phyloP scores from a whole-genome alignment of 805 yeast species.

The Kodamaea hsintzibuensis region DNA sequence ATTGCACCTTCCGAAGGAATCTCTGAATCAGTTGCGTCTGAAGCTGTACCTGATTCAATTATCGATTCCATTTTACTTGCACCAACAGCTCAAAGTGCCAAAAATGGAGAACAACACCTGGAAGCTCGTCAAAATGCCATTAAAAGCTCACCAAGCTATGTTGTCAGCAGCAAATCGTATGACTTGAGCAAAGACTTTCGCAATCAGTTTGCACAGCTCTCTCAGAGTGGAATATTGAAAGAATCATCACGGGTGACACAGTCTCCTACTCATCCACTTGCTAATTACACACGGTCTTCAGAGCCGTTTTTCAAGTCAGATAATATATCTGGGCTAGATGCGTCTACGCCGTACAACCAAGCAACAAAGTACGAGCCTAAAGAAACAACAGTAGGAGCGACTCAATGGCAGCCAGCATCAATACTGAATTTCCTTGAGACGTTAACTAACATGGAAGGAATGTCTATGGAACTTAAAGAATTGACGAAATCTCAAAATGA shows the following conservation, averaged over 20 bases:
- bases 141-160: conserved; percentile 3
- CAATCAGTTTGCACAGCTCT: neutral
- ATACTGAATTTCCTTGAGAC: conserved; percentile 14
- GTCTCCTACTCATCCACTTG: conserved; percentile 1
- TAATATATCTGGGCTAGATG: neutral
- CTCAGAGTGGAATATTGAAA: conserved; percentile 7
- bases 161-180: neutral
- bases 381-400: neutral
- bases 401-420: conserved; percentile 15
- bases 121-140: neutral
- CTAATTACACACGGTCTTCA: conserved; percentile 6
- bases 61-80: neutral
- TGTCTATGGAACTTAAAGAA: conserved; percentile 34
- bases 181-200: conserved; percentile 4
- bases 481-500: conserved; percentile 39
- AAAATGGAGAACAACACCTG: neutral
- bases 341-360: conserved; percentile 3
- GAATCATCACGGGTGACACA: neutral
- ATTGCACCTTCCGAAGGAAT: neutral
- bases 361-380: neutral
- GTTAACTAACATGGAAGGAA: conserved; percentile 31
- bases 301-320: conserved; percentile 1
- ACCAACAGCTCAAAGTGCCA: neutral
- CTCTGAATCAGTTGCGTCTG: neutral
- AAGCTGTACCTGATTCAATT: neutral